Base-by-base conservation (phyloP, 345 rosid genomes). In the Nasturtium officinale region DNA sequence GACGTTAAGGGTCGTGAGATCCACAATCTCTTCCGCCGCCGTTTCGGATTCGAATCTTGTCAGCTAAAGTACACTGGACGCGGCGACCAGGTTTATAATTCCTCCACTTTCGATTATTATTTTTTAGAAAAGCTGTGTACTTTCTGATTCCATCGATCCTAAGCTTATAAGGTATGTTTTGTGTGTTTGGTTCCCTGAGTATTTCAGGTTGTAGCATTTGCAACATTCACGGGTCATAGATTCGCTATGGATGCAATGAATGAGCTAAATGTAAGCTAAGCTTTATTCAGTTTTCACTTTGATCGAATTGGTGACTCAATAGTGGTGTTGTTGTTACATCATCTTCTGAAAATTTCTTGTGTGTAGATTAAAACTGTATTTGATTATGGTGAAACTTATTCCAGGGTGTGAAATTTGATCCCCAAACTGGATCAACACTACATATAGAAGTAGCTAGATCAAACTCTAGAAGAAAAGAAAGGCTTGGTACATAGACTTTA, bases 11-110 rank as follows among this genome's bases (percentile, higher is more conserved):
- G 91, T 8, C 94, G 98, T 12, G 98, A 89, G 81, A 90, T 93
- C 76, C 93, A 92, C 84, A 90, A 90, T 72, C 90, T 93, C 25
- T 93, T 90, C 72, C 94, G 94, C 10, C 88, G 86, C 1, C 87
- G 87, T 63, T 85, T 80, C 0, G 96, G 97, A 6, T 93, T 89
- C 73, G 92, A 89, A 25, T 84, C 77, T 61, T 87, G 87, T 66
- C 97, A 93, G 87, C 94, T 93, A 74, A 90, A 93, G 82, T 93
- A 93, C 81, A 90, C 96, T 21, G 97, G 97, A 50, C 90, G 90
- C 3, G 96, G 98, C 69, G 85, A 90, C 77, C 96, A 90, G 96
- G 97, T 89, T 42, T 17, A 5, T 28, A 12, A 40, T n/a, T 7
- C 8, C 35, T 47, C 69, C 65, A 2, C 43, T 57, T 28, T 33